Evolutionary conservation across 805 yeast genomes (phyloP).

Genomic region (Wickerhamiella sorbophila): DNA sequence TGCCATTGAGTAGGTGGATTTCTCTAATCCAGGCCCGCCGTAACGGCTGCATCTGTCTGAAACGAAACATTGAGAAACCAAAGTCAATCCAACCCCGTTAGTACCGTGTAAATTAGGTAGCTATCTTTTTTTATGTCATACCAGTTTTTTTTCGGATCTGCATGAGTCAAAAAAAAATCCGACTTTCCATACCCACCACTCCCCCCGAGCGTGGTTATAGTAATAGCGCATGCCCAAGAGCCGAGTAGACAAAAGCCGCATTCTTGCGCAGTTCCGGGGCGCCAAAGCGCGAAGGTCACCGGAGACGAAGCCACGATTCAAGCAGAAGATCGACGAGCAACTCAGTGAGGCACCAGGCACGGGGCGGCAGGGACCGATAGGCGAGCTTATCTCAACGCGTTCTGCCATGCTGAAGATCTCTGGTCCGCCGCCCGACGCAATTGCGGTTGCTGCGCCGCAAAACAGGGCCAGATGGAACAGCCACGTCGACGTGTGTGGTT

Average conservation of each 20-base stretch:
- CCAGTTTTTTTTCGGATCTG: neutral
- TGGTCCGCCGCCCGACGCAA: neutral
- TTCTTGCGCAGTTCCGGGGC: neutral
- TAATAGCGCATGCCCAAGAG: neutral
- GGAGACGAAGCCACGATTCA: too few relatives aligned
- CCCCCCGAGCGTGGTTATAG: too few relatives aligned
- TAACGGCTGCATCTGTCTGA: neutral
- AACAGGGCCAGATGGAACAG: neutral
- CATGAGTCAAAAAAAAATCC: neutral
- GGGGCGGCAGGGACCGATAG: neutral
- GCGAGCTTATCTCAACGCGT: neutral
- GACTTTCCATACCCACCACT: too few relatives aligned
- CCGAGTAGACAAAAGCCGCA: neutral
- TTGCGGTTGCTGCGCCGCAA: neutral
- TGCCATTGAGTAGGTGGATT: slow-evolving; percentile 40
- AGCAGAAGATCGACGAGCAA: too few relatives aligned
- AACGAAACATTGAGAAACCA: neutral
- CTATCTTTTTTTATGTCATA: neutral
- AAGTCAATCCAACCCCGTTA: neutral
- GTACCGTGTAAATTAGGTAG: neutral
- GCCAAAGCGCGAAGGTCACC: too few relatives aligned
- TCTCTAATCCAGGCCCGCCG: neutral
- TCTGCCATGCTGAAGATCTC: neutral
- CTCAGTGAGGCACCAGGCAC: too few relatives aligned
- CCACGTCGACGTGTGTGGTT: neutral